Base-by-base conservation (phyloP, 2,329 filamentous ascomycete species). In the Orbilia javanica region DNA sequence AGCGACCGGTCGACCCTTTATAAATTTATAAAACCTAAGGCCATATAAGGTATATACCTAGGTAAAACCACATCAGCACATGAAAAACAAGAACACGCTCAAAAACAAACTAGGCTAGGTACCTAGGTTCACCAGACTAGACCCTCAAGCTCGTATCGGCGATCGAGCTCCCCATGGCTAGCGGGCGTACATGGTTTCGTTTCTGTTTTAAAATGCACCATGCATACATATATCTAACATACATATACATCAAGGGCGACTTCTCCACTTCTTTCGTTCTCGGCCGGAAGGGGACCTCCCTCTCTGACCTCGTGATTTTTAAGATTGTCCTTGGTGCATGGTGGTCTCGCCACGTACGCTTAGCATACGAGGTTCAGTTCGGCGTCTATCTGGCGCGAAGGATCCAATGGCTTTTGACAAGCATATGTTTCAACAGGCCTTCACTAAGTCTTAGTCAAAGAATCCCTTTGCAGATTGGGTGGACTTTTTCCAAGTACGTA, bases 351-450 rank as follows among this genome's bases (percentile, higher is more conserved):
- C 8, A n/a, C n/a, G n/a, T n/a, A n/a, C 31, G 10, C 31, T 10
- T 34, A 5, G 31, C 10, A 4, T 18, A 42, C 39, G 13, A 13
- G 13, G 13, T n/a, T 8, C n/a, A 44, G n/a, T 27, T 60, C 20
- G 55, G 55, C 55, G 55, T 60, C 31, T 60, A 27, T 60, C 27
- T 60, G 34, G 20, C 55, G 55, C 55, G 18, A 20, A 60, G 55
- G 20, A n/a, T 25, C 52, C 31, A 31, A 53, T 11, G 5, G 31
- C 3, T 15, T n/a, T 10, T 11, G 29, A 36, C 55, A 60, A 34
- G 55, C 55, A 60, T 60, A 60, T 27, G 55, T 60, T 60, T 60
- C 55, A 60, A 60, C 55, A 60, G 34, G 55, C 55, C 27, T 2
- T 57, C 18, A 39, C 31, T 39, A 22, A 57, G 39, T 3, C n/a